Evolutionary conservation across 2,329 filamentous ascomycete species (phyloP).

Genomic region (Stagonosporopsis chrysanthemi): DNA sequence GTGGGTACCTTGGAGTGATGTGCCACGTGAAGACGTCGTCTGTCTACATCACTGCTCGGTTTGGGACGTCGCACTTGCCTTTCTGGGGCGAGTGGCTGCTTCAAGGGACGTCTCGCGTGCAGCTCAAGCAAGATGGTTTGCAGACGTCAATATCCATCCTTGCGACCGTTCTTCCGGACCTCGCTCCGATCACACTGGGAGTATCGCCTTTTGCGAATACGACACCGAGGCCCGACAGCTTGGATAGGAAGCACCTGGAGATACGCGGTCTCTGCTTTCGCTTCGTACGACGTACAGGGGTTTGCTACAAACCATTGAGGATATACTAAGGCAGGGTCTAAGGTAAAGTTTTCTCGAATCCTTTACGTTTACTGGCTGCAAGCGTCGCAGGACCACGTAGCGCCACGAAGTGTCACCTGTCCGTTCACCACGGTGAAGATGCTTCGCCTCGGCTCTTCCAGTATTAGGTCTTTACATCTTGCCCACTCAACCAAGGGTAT

Average conservation of each 20-base stretch:
- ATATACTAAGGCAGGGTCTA: neutral
- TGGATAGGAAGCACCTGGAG: neutral
- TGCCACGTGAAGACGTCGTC: neutral
- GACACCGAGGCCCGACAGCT: neutral
- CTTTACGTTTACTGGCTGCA: neutral
- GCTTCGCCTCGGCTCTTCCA: too few relatives aligned
- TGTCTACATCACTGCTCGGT: neutral
- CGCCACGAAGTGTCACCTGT: neutral
- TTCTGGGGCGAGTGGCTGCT: neutral
- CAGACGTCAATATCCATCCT: neutral
- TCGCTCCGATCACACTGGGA: slow-evolving; percentile 1
- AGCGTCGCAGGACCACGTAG: neutral
- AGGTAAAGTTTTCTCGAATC: neutral
- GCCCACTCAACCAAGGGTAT: neutral
- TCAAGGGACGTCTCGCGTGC: neutral
- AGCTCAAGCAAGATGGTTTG: neutral
- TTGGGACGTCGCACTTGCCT: neutral
- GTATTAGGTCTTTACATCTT: neutral
- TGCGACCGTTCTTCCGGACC: slow-evolving; percentile 5
- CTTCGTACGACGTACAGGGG: neutral
- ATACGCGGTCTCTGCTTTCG: neutral
- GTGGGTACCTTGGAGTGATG: neutral
- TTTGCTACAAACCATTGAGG: neutral
- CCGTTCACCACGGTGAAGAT: too few relatives aligned
- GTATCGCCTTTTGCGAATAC: neutral